Percentiles rank a stretch among this genome's conserved stretches.
These are phyloP conservation scores for Thuja plicata DNA, from an alignment of 83 land plant species.

Conservation along the genomic window DNA sequence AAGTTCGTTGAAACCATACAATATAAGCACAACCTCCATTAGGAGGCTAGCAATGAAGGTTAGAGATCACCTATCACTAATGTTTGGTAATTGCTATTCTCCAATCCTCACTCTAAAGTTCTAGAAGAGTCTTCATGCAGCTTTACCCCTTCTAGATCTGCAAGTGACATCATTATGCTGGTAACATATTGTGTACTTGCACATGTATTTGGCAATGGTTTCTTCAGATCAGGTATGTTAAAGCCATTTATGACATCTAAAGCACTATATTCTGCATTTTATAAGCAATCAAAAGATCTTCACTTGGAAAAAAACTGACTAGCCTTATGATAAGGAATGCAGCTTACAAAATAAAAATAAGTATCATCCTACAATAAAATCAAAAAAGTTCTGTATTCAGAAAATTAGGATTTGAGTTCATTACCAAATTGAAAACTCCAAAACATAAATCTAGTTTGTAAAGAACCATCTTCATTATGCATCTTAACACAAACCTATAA, in stretches of 20 bases:
- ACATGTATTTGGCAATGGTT: background rate
- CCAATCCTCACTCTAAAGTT: too few species aligned
- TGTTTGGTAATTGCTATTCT: too few species aligned
- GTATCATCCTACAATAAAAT: background rate
- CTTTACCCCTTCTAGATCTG: too few species aligned
- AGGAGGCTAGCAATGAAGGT: too few species aligned
- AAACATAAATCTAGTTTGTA: background rate
- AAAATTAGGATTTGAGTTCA: too few species aligned
- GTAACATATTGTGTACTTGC: background rate
- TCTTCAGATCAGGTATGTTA: background rate
- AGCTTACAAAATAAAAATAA: background rate
- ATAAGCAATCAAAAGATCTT: background rate
- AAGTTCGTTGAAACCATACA: too few species aligned
- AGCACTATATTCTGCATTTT: background rate
- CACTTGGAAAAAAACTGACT: background rate
- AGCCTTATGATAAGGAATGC: background rate
- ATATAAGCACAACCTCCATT: too few species aligned
- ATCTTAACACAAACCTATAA: slow-evolving; percentile 10
- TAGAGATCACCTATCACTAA: too few species aligned
- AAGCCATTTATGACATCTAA: background rate
- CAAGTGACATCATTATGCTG: too few species aligned
- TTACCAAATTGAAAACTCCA: background rate
- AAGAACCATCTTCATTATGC: background rate
- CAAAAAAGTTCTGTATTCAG: background rate
- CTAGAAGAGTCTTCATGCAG: too few species aligned